Evolutionary conservation across 2,329 filamentous ascomycete genomes (phyloP).

Genomic region (Lasiodiplodia citricola): DNA sequence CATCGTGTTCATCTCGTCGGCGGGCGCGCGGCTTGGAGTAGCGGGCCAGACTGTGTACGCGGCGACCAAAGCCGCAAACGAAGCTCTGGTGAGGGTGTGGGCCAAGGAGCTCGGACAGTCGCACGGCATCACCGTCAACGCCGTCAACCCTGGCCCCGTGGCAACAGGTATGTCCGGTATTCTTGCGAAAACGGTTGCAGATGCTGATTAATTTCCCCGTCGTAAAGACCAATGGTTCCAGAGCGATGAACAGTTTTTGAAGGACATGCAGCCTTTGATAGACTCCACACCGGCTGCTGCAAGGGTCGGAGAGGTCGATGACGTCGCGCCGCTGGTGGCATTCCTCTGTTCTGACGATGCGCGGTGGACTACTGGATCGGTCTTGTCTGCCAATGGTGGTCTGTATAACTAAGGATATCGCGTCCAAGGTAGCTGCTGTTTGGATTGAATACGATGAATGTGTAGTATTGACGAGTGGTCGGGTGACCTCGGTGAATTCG

Average conservation of each 20-base stretch:
- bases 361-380: not conserved
- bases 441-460: not conserved
- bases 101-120: constrained; percentile 58
- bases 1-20: constrained; percentile 61
- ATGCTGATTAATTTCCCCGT: not conserved
- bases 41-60: constrained; percentile 54
- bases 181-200: not conserved
- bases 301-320: not conserved
- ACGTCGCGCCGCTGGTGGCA: not conserved
- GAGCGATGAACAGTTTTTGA: not conserved
- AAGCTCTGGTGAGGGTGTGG: constrained; percentile 61
- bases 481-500: too few relatives aligned
- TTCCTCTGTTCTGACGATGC: not conserved
- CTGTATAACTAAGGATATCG: not conserved
- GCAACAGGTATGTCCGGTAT: not conserved
- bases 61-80: constrained; percentile 62
- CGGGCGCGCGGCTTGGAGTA: constrained; percentile 54
- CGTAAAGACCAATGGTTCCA: not conserved
- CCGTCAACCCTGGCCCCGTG: constrained; percentile 62
- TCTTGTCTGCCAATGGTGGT: not conserved
- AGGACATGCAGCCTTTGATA: not conserved
- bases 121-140: constrained; percentile 62
- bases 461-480: not conserved
- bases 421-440: not conserved
- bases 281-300: not conserved